A percentile compares a stretch with the other conserved stretches of the same genome.
phyloP scores from a whole-genome alignment of 208 protist genomes.

The Tetramitus jugosus region DNA sequence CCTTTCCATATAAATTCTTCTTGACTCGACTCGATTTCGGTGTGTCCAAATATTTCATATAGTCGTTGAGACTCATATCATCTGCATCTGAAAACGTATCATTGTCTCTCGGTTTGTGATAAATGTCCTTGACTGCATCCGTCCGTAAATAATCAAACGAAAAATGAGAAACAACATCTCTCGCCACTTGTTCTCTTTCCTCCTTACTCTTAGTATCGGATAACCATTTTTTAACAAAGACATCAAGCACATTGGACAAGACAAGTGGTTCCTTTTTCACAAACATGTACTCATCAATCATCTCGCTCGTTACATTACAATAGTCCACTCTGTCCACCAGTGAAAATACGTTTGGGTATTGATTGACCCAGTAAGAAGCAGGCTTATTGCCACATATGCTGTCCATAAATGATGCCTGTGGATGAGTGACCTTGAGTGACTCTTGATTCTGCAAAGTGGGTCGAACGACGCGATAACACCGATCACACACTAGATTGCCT shows the following conservation, averaged over 20 bases:
- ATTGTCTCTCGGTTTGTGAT: not conserved
- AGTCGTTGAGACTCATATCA: not conserved
- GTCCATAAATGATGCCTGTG: no score
- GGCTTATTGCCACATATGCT: no score
- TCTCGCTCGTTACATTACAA: not conserved
- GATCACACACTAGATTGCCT: no score
- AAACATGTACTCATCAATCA: constrained; percentile 11
- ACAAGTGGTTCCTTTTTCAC: not conserved
- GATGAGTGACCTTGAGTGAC: no score
- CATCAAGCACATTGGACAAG: not conserved
- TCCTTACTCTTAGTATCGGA: not conserved
- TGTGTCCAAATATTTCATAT: not conserved
- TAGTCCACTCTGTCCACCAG: not conserved
- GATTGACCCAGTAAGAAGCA: no score
- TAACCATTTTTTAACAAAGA: no score
- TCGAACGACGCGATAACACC: no score
- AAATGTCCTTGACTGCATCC: not conserved
- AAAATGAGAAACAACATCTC: not conserved
- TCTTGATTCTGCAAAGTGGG: no score
- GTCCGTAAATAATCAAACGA: not conserved
- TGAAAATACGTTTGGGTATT: no score
- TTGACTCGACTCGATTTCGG: not conserved
- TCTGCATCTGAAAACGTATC: not conserved
- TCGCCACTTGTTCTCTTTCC: not conserved
- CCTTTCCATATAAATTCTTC: not conserved